A percentile compares a stretch with the other conserved stretches of the same genome.
These are phyloP conservation scores for Purpureocillium takamizusanense DNA, from an alignment of 2,329 filamentous ascomycete genomes.

Conservation along the genomic window DNA sequence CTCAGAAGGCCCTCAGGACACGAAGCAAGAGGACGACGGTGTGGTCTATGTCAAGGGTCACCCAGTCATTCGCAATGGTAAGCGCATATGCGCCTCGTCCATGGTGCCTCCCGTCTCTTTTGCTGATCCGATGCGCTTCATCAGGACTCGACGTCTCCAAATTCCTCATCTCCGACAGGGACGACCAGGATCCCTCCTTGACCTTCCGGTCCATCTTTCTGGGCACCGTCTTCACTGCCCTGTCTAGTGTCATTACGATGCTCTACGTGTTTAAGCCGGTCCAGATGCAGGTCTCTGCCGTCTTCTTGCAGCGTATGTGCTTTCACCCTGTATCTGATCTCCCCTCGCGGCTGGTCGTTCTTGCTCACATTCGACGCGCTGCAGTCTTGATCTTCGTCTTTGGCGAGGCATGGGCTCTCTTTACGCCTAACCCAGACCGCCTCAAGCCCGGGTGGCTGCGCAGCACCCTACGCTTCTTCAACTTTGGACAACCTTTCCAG, in stretches of 20 bases:
- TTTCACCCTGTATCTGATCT: too few species aligned
- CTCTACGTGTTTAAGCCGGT: constrained; percentile 10
- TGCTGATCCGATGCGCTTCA: not conserved
- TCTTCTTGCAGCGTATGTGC: constrained; percentile 8
- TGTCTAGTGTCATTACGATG: constrained; percentile 13
- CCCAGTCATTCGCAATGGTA: constrained; percentile 1
- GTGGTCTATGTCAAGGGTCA: not conserved
- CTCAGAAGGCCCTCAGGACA: not conserved
- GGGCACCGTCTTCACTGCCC: constrained; percentile 10
- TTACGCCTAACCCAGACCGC: constrained; percentile 1
- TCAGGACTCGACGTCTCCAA: constrained; percentile 10
- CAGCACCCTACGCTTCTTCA: constrained; percentile 6
- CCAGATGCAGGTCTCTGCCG: constrained; percentile 9
- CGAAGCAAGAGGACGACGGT: not conserved
- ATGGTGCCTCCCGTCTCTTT: not conserved
- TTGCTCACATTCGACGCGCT: too few species aligned
- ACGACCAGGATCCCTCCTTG: constrained; percentile 11
- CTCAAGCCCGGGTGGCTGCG: constrained; percentile 3
- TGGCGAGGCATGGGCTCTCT: not conserved
- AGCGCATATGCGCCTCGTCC: too few species aligned
- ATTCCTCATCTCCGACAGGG: constrained; percentile 10
- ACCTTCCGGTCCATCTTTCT: constrained; percentile 12
- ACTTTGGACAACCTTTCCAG: constrained; percentile 9
- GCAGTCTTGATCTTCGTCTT: constrained; percentile 1
- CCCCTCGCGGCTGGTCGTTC: too few species aligned